Conservation (phyloP, 345 rosid species). For the Diplotaxis tenuifolia region DNA sequence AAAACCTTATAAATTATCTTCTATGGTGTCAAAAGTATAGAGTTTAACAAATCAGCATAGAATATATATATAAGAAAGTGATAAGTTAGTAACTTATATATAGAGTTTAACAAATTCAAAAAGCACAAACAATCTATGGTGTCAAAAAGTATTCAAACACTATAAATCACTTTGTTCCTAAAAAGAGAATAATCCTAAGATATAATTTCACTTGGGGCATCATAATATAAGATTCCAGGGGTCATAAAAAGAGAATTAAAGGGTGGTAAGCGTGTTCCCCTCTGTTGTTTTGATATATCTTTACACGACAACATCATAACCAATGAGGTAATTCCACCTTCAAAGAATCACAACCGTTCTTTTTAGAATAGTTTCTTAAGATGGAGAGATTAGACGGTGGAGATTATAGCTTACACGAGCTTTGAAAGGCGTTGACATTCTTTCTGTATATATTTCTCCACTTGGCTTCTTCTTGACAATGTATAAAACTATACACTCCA, state of each 20-base stretch:
- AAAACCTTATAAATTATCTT: not conserved
- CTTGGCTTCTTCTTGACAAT: slow-evolving; percentile 15
- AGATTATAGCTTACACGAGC: not conserved
- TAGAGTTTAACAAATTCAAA: not conserved
- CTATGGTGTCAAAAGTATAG: too few species aligned
- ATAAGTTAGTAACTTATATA: not conserved
- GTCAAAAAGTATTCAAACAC: not conserved
- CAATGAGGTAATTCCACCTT: slow-evolving; percentile 24
- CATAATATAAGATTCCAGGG: slow-evolving; percentile 7
- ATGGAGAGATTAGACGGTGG: not conserved
- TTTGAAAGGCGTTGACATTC: slow-evolving; percentile 31
- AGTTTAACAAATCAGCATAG: not conserved
- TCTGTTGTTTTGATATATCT: slow-evolving; percentile 29
- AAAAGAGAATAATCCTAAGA: slow-evolving; percentile 25
- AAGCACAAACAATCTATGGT: not conserved
- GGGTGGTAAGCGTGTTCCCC: slow-evolving; percentile 24
- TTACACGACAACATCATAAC: slow-evolving; percentile 33
- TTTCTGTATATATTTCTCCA: slow-evolving; percentile 20
- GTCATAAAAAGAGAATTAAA: not conserved
- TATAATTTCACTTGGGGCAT: slow-evolving; percentile 3
- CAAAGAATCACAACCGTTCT: not conserved
- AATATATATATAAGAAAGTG: not conserved
- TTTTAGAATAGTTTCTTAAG: not conserved
- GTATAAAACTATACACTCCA: slow-evolving; percentile 26
- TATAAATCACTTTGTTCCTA: slow-evolving; percentile 5